Conservation (phyloP, 768 basidiomycete genomes). For the Suillus variegatus region DNA sequence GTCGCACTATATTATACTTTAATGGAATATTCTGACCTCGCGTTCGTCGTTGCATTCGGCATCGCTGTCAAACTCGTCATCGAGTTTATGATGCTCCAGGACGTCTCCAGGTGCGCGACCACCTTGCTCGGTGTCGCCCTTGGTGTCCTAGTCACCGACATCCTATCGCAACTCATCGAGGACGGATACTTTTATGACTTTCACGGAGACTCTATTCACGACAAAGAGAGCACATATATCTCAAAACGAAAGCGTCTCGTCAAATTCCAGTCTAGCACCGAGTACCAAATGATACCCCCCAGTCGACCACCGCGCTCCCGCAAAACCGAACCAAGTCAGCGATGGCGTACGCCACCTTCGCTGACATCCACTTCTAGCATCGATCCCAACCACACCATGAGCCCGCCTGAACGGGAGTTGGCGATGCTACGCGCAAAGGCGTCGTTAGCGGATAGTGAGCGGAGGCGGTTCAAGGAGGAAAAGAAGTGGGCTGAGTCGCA, state of each 20-base stretch:
- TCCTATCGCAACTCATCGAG: slow-evolving; percentile 67
- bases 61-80: slow-evolving; percentile 63
- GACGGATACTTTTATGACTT: slow-evolving; percentile 39
- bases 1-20: slow-evolving; percentile 70
- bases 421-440: slow-evolving; percentile 74
- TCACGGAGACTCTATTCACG: slow-evolving; percentile 18
- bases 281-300: slow-evolving; percentile 25
- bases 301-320: slow-evolving; percentile 27
- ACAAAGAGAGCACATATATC: slow-evolving; percentile 24
- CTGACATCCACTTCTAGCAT: slow-evolving; percentile 68
- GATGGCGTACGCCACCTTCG: slow-evolving; percentile 49
- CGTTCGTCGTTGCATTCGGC: slow-evolving; percentile 55
- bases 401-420: slow-evolving; percentile 73
- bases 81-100: slow-evolving; percentile 59
- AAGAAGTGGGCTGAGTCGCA: slow-evolving; percentile 83
- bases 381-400: slow-evolving; percentile 57
- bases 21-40: slow-evolving; percentile 52
- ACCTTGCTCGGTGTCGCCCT: slow-evolving; percentile 68
- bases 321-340: slow-evolving; percentile 29
- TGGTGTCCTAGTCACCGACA: slow-evolving; percentile 70
- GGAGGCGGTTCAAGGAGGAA: slow-evolving; percentile 82
- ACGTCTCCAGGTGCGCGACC: slow-evolving; percentile 54
- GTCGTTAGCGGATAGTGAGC: slow-evolving; percentile 80
- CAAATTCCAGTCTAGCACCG: slow-evolving; percentile 47
- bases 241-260: slow-evolving; percentile 41